A percentile compares a stretch with the other conserved stretches of the same genome.
phyloP scores from a whole-genome alignment of 345 rosid genomes.

The Bruguiera parviflora region DNA sequence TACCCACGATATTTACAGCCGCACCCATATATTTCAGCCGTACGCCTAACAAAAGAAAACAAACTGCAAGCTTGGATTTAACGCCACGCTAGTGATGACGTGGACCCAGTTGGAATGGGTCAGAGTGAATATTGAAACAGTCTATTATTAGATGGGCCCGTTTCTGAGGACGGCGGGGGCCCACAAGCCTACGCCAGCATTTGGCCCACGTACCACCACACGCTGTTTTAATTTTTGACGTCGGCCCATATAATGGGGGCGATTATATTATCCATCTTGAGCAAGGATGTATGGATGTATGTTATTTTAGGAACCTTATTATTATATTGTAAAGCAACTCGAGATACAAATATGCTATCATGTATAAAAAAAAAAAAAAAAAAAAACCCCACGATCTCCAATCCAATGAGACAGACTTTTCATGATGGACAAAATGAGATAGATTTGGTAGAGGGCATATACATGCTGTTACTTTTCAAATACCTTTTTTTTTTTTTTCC shows the following conservation, averaged over 20 bases:
- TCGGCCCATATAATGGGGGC: no score
- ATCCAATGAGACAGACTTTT: no score
- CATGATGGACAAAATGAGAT: no score
- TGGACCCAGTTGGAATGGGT: slow-evolving; percentile 23
- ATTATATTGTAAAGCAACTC: no score
- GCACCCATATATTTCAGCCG: slow-evolving; percentile 6
- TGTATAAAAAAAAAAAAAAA: background rate
- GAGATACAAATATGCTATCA: background rate
- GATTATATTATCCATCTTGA: no score
- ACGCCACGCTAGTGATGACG: slow-evolving; percentile 14
- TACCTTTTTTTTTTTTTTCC: no score
- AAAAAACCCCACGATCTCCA: background rate
- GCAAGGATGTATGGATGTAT: no score
- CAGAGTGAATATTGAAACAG: background rate
- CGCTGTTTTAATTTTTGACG: no score
- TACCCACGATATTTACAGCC: no score
- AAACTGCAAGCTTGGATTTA: slow-evolving; percentile 10
- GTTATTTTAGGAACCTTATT: no score
- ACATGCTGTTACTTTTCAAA: no score
- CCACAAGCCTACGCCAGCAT: slow-evolving; percentile 10
- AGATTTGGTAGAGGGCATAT: no score
- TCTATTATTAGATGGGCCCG: background rate
- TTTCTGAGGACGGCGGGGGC: slow-evolving; percentile 4
- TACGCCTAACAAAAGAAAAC: slow-evolving; percentile 8
- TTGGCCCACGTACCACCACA: background rate